phyloP scores from a whole-genome alignment of 148 eudicot species.

The Hydrangea macrophylla region DNA sequence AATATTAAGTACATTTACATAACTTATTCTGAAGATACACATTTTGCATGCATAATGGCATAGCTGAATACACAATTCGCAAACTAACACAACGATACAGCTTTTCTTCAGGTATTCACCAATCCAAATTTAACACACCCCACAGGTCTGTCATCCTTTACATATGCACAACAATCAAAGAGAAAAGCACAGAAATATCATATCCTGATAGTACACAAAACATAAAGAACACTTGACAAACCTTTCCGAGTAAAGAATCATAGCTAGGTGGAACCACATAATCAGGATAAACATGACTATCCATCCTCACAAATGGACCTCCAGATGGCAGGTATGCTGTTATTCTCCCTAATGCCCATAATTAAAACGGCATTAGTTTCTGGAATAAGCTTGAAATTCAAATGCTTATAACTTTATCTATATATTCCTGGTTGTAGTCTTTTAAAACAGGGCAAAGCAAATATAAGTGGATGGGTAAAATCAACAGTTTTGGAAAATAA shows the following conservation, averaged over 20 bases:
- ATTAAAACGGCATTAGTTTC: conserved; percentile 7
- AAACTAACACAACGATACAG: background rate
- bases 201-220: background rate
- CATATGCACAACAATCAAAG: background rate
- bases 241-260: conserved; percentile 98
- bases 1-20: background rate
- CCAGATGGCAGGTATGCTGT: conserved; percentile 91
- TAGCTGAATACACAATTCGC: background rate
- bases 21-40: background rate
- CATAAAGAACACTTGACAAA: conserved; percentile 21
- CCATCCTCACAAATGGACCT: conserved; percentile 98
- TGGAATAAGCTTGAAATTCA: background rate
- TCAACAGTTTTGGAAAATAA: background rate
- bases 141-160: background rate
- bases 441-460: background rate
- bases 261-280: conserved; percentile 98
- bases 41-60: background rate
- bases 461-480: background rate
- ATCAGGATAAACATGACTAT: conserved; percentile 95
- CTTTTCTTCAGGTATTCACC: background rate
- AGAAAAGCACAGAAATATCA: background rate
- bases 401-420: too few relatives aligned
- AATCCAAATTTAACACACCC: background rate
- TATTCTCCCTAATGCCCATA: conserved; percentile 57
- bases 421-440: background rate